phyloP scores from a whole-genome alignment of 1,284 basidiomycete genomes.

The Schizopora paradoxa region DNA sequence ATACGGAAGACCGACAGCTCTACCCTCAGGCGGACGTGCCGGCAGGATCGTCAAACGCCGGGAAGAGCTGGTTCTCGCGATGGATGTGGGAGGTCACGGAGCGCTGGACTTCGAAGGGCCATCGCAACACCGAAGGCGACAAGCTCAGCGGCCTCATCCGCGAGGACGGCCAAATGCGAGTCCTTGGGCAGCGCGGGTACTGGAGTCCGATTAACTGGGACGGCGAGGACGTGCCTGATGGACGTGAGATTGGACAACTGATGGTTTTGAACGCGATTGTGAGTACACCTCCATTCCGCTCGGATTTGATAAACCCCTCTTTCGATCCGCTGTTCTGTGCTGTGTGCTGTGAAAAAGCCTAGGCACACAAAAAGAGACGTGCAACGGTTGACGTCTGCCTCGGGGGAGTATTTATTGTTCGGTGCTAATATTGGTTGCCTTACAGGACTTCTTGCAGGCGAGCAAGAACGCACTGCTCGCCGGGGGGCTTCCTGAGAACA shows the following conservation, averaged over 20 bases:
- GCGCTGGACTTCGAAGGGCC: conserved; percentile 13
- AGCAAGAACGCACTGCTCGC: conserved; percentile 11
- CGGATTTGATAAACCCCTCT: no score
- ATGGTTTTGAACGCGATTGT: conserved; percentile 15
- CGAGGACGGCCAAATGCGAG: conserved; percentile 20
- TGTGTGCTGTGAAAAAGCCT: neutral
- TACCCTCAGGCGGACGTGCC: conserved; percentile 3
- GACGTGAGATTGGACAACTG: conserved; percentile 11
- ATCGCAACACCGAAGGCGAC: conserved; percentile 16
- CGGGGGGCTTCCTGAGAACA: conserved; percentile 8
- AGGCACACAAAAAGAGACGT: neutral
- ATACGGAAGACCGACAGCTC: conserved; percentile 1
- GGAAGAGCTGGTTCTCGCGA: conserved; percentile 14
- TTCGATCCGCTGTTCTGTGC: neutral
- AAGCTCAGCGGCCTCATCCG: conserved; percentile 20
- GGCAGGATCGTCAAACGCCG: neutral
- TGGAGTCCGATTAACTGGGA: conserved; percentile 16
- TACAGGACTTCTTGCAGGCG: conserved; percentile 15
- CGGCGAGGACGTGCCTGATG: conserved; percentile 5
- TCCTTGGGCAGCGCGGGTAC: conserved; percentile 17
- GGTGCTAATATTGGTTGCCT: neutral
- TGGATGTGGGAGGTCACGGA: conserved; percentile 15
- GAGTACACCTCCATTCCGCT: neutral
- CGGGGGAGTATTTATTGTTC: neutral
- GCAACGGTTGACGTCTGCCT: no score